Evolutionary conservation across 352 stramenopile genomes (phyloP).

Genomic region (Phytophthora hibernalis): DNA sequence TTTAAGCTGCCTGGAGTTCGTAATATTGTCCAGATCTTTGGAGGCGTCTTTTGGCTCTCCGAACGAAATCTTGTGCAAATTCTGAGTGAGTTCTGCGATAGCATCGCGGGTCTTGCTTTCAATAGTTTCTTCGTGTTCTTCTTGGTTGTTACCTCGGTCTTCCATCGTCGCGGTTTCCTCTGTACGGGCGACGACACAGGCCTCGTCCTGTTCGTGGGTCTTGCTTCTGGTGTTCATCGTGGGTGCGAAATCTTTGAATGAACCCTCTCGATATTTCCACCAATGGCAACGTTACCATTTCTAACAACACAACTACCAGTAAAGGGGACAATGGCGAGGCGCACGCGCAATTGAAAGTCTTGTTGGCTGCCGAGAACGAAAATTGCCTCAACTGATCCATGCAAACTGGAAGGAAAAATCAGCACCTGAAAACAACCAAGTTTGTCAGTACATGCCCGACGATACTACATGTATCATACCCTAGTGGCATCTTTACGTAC

Average conservation of each 20-base stretch:
- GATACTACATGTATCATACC: too few relatives aligned
- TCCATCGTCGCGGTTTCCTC: background rate
- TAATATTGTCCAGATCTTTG: constrained; percentile 7
- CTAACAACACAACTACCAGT: too few relatives aligned
- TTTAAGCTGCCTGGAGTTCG: constrained; percentile 18
- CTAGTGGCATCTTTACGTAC: too few relatives aligned
- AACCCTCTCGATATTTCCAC: background rate
- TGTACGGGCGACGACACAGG: background rate
- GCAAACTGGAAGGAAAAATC: constrained; percentile 6
- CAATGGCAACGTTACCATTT: too few relatives aligned
- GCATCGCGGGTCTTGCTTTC: constrained; percentile 6
- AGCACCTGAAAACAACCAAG: background rate
- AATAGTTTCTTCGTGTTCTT: constrained; percentile 13
- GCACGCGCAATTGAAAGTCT: too few relatives aligned
- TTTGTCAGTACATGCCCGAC: background rate
- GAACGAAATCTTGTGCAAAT: constrained; percentile 37
- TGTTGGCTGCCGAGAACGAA: too few relatives aligned
- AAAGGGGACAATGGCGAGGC: too few relatives aligned
- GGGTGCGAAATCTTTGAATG: constrained; percentile 8
- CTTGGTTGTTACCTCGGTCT: constrained; percentile 27
- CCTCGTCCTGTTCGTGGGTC: constrained; percentile 1
- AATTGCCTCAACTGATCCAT: background rate
- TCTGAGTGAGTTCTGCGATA: constrained; percentile 18
- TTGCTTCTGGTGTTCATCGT: constrained; percentile 22
- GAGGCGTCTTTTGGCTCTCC: constrained; percentile 8